Base-by-base conservation (phyloP, 2,329 filamentous ascomycete genomes). In the Scedosporium aurantiacum region DNA sequence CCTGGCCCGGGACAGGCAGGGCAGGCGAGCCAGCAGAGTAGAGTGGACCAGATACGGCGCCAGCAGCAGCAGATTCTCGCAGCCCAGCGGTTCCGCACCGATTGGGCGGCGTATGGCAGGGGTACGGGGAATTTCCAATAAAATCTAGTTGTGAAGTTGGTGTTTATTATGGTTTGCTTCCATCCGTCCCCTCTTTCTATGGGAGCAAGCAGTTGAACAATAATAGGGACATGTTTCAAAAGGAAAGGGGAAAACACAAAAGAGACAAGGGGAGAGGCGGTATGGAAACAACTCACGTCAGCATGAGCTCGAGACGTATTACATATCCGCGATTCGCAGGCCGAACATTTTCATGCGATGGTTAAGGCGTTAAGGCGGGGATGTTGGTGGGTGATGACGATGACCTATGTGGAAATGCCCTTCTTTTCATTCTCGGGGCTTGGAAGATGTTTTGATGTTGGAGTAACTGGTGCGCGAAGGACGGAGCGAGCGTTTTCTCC, bases 91-190 rank as follows among this genome's bases (percentile, higher is more conserved):
- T 78, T 77, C 70, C 73, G 74, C 63, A 71, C 74, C 37, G 76
- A 79, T 62, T 80, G 76, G 74, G 75, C 76, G 66, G 75, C 79
- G 65, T 77, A 79, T 67, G 75, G 76, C 58, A 74, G 73, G 62
- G 74, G 74, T 63, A 68, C 74, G 66, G 73, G 74, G 65, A 71
- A 72, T 66, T 76, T 76, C 67, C 74, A 76, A 67, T 74, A 74
- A 63, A 63, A 74, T 76, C 72, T 76, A 65, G 74, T 27, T 25
- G 47, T 25, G 21, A 18, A n/a, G n/a, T 7, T 8, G 23, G 47
- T 52, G 10, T 52, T 52, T 25, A 14, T 52, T 52, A 52, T 32
- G 28, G 28, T 32, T 10, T 32, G 28, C 28, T 32, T 32, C 7
- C 21, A 8, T 5, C 10, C n/a, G 23, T 52, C 47, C 47, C 21